Evolutionary conservation across 1,139 yeast genomes (phyloP), one percentile per base, ranked within the genome.

Genomic region (Scheffersomyces insectosa): DNA sequence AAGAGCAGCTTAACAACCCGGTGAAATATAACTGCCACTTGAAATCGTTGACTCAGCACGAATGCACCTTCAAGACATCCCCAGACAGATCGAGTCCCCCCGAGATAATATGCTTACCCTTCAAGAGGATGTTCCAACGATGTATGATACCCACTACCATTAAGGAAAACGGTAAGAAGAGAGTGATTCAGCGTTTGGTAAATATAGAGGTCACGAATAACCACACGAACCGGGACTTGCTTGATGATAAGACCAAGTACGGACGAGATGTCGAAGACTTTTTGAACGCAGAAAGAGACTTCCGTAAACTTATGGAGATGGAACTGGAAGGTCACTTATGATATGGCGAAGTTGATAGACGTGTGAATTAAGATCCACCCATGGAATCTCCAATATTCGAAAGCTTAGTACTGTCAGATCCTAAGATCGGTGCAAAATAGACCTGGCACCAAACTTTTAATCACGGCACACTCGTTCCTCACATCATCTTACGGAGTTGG

Each of bases 101-200:
- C 3, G 69, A 76, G 43, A 74, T 77, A 43, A 66, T 76, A 27
- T 80, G 85, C 50, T 57, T 75, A 13, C 84, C 85, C 2, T 80
- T 80, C 60, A 79, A 74, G 47, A 54, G 85, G 38, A 48, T 79
- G 5, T 80, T 80, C 58, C 74, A 71, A 49, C 63, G 80, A 43
- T 80, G 85, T 54, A 50, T 70, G 10, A 51, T 72, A 13, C 62
- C 67, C 10, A 44, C 56, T 4, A 52, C 58, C 4, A 47, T 48
- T 5, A 52, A 47, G 20, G 52, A 56, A 14, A 49, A 61, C 33
- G 74, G 72, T 1, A 55, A 56, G 35, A 68, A 69, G 52, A 44
- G 36, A 27, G 33, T 36, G 8, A 48, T 46, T 4, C 56, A 68
- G 28, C 56, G 59, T 36, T 70, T 77, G 75, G 52, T 66, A 34